Evolutionary conservation across 441 rosid genomes (phyloP).

Genomic region (Erodium trifolium): DNA sequence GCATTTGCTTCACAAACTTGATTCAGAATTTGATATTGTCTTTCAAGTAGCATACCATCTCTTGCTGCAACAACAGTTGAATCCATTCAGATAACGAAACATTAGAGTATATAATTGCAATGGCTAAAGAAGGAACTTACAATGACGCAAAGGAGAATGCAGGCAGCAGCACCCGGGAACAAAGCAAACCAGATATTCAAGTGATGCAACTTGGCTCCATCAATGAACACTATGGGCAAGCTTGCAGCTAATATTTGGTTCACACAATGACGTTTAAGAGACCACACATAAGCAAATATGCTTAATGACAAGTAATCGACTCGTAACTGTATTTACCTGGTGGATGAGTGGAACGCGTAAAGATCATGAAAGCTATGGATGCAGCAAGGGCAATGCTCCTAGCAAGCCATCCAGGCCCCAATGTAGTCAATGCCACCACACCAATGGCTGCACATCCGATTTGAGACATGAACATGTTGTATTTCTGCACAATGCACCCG

Average conservation of each 20-base stretch:
- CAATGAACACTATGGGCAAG: constrained; percentile 75
- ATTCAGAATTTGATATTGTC: constrained; percentile 51
- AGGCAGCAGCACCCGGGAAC: constrained; percentile 81
- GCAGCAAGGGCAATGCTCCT: constrained; percentile 67
- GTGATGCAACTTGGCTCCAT: constrained; percentile 62
- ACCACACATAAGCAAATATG: too few relatives aligned
- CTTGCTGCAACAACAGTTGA: constrained; percentile 56
- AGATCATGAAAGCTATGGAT: constrained; percentile 74
- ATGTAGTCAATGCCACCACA: constrained; percentile 49
- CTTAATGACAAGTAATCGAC: too few relatives aligned
- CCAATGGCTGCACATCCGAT: constrained; percentile 84
- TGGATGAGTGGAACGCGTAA: constrained; percentile 58
- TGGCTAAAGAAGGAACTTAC: constrained; percentile 30
- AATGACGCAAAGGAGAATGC: constrained; percentile 59
- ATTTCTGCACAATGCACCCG: constrained; percentile 47
- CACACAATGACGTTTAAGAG: too few relatives aligned
- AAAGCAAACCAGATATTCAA: constrained; percentile 62
- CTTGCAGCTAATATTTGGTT: constrained; percentile 50
- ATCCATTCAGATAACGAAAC: not conserved
- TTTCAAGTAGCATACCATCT: constrained; percentile 59
- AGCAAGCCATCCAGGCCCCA: constrained; percentile 83
- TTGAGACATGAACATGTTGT: constrained; percentile 86
- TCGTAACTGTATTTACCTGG: constrained; percentile 38
- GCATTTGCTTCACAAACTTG: too few relatives aligned
- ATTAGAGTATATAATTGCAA: too few relatives aligned